Percentiles rank a stretch among this genome's conserved stretches.
These are phyloP conservation scores for Strombidium stylifer DNA, from an alignment of 73 alveolate species.

Conservation along the genomic window DNA sequence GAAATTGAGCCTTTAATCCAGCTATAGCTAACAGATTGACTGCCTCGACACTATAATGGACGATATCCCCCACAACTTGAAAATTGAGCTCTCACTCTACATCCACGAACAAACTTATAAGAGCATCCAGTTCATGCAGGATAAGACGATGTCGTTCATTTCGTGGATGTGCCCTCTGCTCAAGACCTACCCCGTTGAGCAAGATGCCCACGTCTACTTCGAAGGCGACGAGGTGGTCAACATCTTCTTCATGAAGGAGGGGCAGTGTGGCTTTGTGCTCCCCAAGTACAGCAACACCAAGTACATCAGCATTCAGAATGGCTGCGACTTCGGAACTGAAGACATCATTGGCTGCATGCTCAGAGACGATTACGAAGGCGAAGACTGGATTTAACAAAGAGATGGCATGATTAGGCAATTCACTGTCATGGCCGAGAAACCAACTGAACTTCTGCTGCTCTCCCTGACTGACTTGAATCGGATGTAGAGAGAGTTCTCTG, in stretches of 20 bases:
- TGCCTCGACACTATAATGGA: constrained; percentile 41
- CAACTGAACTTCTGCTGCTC: too few relatives aligned
- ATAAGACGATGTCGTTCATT: constrained; percentile 46
- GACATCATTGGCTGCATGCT: too few relatives aligned
- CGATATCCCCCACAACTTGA: constrained; percentile 53
- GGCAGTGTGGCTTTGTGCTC: constrained; percentile 49
- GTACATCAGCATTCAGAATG: neutral
- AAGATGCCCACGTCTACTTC: constrained; percentile 46
- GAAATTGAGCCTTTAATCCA: constrained; percentile 52
- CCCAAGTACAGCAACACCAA: neutral
- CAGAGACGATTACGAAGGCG: too few relatives aligned
- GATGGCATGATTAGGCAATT: too few relatives aligned
- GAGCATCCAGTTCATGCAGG: constrained; percentile 48
- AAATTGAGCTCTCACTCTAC: constrained; percentile 52
- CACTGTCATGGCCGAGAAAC: too few relatives aligned
- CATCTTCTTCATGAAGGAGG: constrained; percentile 41
- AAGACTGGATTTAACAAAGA: too few relatives aligned
- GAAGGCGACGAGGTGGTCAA: constrained; percentile 51
- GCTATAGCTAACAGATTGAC: constrained; percentile 37
- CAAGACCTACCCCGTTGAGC: constrained; percentile 39
- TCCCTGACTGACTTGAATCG: too few relatives aligned
- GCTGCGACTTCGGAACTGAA: neutral
- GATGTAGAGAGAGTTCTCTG: too few relatives aligned
- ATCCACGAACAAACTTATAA: constrained; percentile 51
- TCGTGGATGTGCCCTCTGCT: constrained; percentile 47